Evolutionary conservation across 805 yeast species (phyloP), one percentile per base, ranked within the genome.

Genomic region (Candida nitratophila): DNA sequence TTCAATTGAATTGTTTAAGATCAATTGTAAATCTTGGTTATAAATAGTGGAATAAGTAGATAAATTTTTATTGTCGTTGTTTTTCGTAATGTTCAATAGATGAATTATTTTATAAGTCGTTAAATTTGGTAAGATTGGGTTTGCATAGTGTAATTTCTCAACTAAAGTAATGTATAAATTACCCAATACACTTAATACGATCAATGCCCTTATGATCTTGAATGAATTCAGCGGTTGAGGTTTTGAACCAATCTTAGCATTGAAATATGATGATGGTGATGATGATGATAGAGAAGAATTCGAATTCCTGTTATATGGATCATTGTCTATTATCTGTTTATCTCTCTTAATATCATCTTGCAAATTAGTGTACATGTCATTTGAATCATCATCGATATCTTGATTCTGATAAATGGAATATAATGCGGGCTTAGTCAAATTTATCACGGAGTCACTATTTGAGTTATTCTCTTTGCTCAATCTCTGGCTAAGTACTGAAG

Each of bases 101-200:
- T 39, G 44, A 32, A 49, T 36, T 1, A 51, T n/a, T 31, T 51
- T 47, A 44, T 48, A 57, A 37, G 53, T 55, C 10, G 57, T 48
- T 33, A 60, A 40, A 39, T 54, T 54, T 10, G 62, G 64, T 40
- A 59, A 45, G 5, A 49, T 51, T 11, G 51, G 51, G 39, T 51
- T 55, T 17, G 48, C 50, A 21, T 60, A 74, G 56, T 76, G 77
- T 44, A 79, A 64, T 50, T 76, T 76, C 43, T 66, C 70, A 11
- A 78, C 70, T 34, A 80, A 59, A 47, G 68, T 75, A 53, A 79
- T 74, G 57, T 77, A 79, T 8, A 74, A 52, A 41, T 70, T 73
- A 11, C 86, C 85, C 26, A 74, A 66, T 4, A 61, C 45, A 10
- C 76, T 68, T 24, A 73, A 52, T 19, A 50, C 42, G 12, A 48